These are phyloP conservation scores for Limnanthes douglasii DNA, from an alignment of 345 rosid species.

Conservation along the genomic window DNA sequence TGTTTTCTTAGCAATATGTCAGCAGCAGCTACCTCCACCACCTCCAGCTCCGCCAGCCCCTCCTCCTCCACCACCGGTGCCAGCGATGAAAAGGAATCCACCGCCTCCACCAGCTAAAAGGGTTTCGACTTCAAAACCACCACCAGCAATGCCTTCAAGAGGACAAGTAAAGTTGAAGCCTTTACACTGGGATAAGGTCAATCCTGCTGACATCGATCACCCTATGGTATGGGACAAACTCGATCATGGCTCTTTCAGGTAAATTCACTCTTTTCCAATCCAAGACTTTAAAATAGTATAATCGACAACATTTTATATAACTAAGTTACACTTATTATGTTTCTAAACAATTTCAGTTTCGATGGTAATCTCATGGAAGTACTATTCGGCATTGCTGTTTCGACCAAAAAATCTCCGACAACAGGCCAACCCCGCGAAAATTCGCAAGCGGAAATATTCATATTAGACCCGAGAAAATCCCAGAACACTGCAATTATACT, in stretches of 20 bases:
- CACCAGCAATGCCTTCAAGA: slow-evolving; percentile 17
- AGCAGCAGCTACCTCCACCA: slow-evolving; percentile 13
- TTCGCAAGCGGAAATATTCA: slow-evolving; percentile 23
- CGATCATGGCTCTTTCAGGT: slow-evolving; percentile 69
- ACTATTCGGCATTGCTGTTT: slow-evolving; percentile 60
- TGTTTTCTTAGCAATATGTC: no score
- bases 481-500: slow-evolving; percentile 78
- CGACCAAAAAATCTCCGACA: slow-evolving; percentile 31
- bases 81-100: slow-evolving; percentile 16
- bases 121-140: slow-evolving; percentile 20
- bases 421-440: slow-evolving; percentile 9
- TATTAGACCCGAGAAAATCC: slow-evolving; percentile 67
- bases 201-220: slow-evolving; percentile 27
- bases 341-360: no score
- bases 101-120: slow-evolving; percentile 20
- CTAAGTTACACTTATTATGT: no score
- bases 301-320: no score
- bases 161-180: slow-evolving; percentile 56
- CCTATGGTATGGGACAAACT: slow-evolving; percentile 91
- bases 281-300: no score
- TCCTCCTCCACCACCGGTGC: slow-evolving; percentile 22
- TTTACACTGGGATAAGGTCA: slow-evolving; percentile 80
- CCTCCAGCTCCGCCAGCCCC: slow-evolving; percentile 12
- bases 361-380: slow-evolving; percentile 92
- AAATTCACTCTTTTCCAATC: slow-evolving; percentile 7